phyloP scores from a whole-genome alignment of 129 eudicot genomes.

The Oenanthe sinensis region DNA sequence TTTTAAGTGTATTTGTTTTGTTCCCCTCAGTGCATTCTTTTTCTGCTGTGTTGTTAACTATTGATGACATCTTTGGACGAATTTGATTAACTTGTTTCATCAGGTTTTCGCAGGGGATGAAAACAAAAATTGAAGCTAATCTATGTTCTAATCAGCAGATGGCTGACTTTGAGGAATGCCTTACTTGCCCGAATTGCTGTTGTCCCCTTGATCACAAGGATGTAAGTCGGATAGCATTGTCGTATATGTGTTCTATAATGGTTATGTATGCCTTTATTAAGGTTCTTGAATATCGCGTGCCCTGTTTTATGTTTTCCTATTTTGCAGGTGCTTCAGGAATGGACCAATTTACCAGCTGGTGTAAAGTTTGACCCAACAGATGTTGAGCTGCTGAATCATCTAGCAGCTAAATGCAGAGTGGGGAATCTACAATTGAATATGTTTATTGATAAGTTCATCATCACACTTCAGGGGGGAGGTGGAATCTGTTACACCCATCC shows the following conservation, averaged over 20 bases:
- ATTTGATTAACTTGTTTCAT: no score
- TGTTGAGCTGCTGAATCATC: conserved; percentile 17
- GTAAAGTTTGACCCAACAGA: conserved; percentile 26
- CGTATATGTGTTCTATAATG: background rate
- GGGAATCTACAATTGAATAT: background rate
- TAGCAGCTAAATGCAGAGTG: conserved; percentile 20
- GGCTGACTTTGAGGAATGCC: conserved; percentile 60
- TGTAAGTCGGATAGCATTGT: conserved; percentile 31
- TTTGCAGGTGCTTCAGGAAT: conserved; percentile 48
- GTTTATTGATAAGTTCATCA: conserved; percentile 19
- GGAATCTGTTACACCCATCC: conserved; percentile 22
- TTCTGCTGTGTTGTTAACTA: background rate
- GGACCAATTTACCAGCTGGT: conserved; percentile 44
- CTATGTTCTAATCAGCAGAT: conserved; percentile 31
- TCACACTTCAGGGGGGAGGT: conserved; percentile 17
- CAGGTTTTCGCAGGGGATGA: background rate
- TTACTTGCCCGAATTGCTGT: conserved; percentile 66
- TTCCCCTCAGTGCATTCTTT: background rate
- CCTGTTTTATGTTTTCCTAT: background rate
- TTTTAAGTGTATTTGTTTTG: background rate
- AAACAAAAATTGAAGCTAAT: conserved; percentile 31
- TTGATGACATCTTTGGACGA: background rate
- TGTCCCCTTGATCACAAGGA: conserved; percentile 46
- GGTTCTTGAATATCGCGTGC: background rate
- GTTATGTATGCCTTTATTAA: background rate